Base-by-base conservation (phyloP, 129 eudicot genomes). In the Solidago caesia region DNA sequence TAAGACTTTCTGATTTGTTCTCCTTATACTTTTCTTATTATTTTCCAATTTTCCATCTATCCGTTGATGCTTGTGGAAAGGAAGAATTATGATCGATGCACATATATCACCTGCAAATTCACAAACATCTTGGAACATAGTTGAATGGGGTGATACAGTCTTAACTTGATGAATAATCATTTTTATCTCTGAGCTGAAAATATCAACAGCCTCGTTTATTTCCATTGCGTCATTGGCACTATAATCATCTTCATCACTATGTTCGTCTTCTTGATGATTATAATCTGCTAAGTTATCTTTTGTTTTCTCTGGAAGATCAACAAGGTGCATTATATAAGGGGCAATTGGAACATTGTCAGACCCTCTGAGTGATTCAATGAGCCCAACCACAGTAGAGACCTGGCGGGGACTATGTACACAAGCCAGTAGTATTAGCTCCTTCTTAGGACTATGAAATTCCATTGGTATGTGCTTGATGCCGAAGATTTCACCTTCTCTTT, bases 41-140 rank as follows among this genome's bases (percentile, higher is more conserved):
- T 71, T 86, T 79, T 92, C 98, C 65, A 92, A 62, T 59, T 89
- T 89, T 5, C 98, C 98, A 70, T 92, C 96, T 8, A 92, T 89
- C 52, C 98, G 76, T 65, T 87, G 98, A 80, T 92, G 96, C 60
- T 92, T 92, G 74, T 92, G 98, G 64, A 89, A 92, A 5, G 96
- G 98, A 59, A 92, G 83, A 51, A 92, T 74, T 15, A 92, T 74
- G 33, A 92, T 75, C 9, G 98, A 89, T 14, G 98, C 87, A 41
- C 98, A 79, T 7, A 84, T 71, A 52, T 92, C 96, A 27, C 82
- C 86, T 2, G 96, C 88, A 59, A 78, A 82, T 4, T 86, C 86
- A 39, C 98, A 92, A 42, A 89, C 90, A 67, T 92, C 98, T 62
- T 77, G 82, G 45, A 73, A 81, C 92, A 92, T 87, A n/a, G 13